Percentiles rank a stretch among this genome's conserved stretches.
phyloP scores from a whole-genome alignment of 1,139 yeast genomes.

The Casaregolazyma lundiana region DNA sequence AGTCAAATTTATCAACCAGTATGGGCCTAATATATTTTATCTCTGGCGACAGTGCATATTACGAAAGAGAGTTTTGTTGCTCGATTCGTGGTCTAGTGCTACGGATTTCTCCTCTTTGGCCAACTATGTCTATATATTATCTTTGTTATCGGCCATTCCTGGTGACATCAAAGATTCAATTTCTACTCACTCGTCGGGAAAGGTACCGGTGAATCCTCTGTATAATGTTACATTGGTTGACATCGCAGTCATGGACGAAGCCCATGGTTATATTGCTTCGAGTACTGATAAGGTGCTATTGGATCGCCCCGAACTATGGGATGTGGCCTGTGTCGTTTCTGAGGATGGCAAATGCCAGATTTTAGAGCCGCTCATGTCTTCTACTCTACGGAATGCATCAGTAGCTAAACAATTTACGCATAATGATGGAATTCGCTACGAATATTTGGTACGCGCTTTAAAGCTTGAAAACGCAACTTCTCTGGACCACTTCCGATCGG shows the following conservation, averaged over 20 bases:
- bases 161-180: constrained; percentile 30
- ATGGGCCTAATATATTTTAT: constrained; percentile 72
- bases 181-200: constrained; percentile 21
- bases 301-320: constrained; percentile 54
- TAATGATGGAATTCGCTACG: constrained; percentile 30
- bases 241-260: constrained; percentile 24
- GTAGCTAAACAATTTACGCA: constrained; percentile 21
- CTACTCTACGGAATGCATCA: constrained; percentile 2
- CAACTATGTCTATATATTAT: constrained; percentile 45
- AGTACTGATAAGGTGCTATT: constrained; percentile 69
- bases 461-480: constrained; percentile 20
- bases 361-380: constrained; percentile 1
- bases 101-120: constrained; percentile 3
- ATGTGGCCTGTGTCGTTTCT: constrained; percentile 34
- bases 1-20: constrained; percentile 43
- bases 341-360: constrained; percentile 4
- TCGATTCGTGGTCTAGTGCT: constrained; percentile 33
- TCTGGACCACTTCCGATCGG: constrained; percentile 1
- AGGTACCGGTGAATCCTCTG: constrained; percentile 44
- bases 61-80: constrained; percentile 56
- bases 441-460: constrained; percentile 22
- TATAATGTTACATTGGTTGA: constrained; percentile 67
- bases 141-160: constrained; percentile 47
- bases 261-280: constrained; percentile 49
- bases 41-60: constrained; percentile 66